Conservation (phyloP, 192 early-diverging fungal species). For the Neocallimastix lanati region DNA sequence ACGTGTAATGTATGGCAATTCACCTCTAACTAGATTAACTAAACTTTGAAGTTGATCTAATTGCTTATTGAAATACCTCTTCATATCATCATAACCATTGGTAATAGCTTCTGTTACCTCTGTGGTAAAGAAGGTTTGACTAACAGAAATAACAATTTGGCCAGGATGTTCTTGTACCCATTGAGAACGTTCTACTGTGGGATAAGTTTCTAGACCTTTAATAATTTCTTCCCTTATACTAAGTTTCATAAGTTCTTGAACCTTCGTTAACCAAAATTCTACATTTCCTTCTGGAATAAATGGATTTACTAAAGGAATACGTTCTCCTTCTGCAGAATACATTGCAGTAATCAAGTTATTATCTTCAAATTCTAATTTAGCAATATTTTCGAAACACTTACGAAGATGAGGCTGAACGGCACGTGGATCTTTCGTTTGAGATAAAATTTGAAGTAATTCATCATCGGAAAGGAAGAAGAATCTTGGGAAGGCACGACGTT, state of each 20-base stretch:
- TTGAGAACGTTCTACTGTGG: slow-evolving; percentile 13
- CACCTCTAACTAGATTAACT: slow-evolving; percentile 31
- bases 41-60: slow-evolving; percentile 31
- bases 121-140: slow-evolving; percentile 36
- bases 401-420: slow-evolving; percentile 39
- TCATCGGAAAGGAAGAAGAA: slow-evolving; percentile 45
- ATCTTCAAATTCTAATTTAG: slow-evolving; percentile 23
- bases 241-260: slow-evolving; percentile 33
- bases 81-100: slow-evolving; percentile 16
- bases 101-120: slow-evolving; percentile 36
- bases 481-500: slow-evolving; percentile 31
- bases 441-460: slow-evolving; percentile 40
- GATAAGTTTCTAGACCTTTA: slow-evolving; percentile 22
- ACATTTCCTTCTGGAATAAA: slow-evolving; percentile 41
- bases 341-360: slow-evolving; percentile 30
- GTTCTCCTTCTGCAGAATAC: slow-evolving; percentile 36
- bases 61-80: slow-evolving; percentile 12
- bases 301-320: slow-evolving; percentile 23
- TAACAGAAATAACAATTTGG: slow-evolving; percentile 27
- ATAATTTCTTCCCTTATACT: slow-evolving; percentile 36
- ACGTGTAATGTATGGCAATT: slow-evolving; percentile 28
- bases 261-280: slow-evolving; percentile 32
- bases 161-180: slow-evolving; percentile 43
- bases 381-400: slow-evolving; percentile 44
- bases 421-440: slow-evolving; percentile 41